Base-by-base conservation (phyloP, 1,284 basidiomycete species). In the Exsudoporus floridanus region DNA sequence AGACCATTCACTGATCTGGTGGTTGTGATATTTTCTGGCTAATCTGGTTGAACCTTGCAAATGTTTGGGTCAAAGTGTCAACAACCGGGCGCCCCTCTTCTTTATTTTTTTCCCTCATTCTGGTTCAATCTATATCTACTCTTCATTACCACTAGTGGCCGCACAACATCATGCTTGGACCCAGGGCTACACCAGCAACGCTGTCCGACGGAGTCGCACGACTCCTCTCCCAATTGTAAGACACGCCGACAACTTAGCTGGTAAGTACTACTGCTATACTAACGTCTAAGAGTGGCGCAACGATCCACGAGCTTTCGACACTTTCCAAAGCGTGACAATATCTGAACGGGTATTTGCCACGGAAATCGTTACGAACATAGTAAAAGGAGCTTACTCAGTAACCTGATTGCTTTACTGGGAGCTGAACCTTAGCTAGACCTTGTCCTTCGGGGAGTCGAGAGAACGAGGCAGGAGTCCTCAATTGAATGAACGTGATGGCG, bases 311-410 rank as follows among this genome's bases (percentile, higher is more conserved):
- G 18, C 27, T 30, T 48, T 28, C 10, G 30, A 46, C 46, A 31
- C 3, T 50, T 5, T 49, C n/a, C 16, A 16, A n/a, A 23, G 23
- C 7, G 19, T 36, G 19, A 27, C 44, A 8, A 13, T 8, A 37
- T 33, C 50, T 23, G 21, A 19, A 3, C 19, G n/a, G 51, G 30
- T 14, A 30, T n/a, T 54, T 54, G 27, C 34, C 53, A 30, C 13
- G 37, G 36, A 50, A 37, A 19, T 31, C 37, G 36, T 30, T 4
- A 21, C 19, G 21, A 16, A 38, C 18, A 25, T 12, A 14, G 37
- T 30, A 30, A 13, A 34, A 43, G 23, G 39, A 34, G n/a, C 5
- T 45, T 34, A 5, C 18, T 23, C 16, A 23, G n/a, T 33, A 47
- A 39, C 3, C 31, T 18, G 23, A 18, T 49, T 21, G 27, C 30